Conservation (phyloP, 768 basidiomycete genomes). For the Mycena alexandri region DNA sequence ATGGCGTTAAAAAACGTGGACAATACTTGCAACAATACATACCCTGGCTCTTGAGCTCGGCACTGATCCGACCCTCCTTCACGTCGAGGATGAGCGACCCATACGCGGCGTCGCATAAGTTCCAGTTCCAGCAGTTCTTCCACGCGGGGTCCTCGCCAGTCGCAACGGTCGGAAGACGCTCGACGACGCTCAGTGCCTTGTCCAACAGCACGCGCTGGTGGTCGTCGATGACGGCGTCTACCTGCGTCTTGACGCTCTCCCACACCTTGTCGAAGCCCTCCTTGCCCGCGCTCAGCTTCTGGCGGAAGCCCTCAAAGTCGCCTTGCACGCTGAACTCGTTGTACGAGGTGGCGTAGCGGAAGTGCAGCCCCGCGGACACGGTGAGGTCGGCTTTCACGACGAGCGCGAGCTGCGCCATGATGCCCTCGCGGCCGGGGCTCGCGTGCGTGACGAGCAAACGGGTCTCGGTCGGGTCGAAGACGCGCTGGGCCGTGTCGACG, state of each 20-base stretch:
- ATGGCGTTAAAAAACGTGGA: constrained; percentile 17
- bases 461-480: constrained; percentile 93
- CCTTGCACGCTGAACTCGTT: constrained; percentile 96
- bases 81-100: constrained; percentile 91
- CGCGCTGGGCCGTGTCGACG: constrained; percentile 95
- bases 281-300: constrained; percentile 83
- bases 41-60: constrained; percentile 95
- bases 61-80: constrained; percentile 92
- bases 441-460: constrained; percentile 94
- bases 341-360: constrained; percentile 96
- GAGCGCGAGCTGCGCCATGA: constrained; percentile 90
- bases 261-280: constrained; percentile 93
- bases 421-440: constrained; percentile 92
- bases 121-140: constrained; percentile 99
- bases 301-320: constrained; percentile 89
- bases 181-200: constrained; percentile 89
- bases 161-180: constrained; percentile 78
- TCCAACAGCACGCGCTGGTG: constrained; percentile 89
- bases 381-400: constrained; percentile 95
- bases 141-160: constrained; percentile 90
- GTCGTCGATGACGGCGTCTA: constrained; percentile 92
- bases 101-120: constrained; percentile 94
- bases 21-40: constrained; percentile 36
- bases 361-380: constrained; percentile 94
- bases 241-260: constrained; percentile 92